phyloP scores from a whole-genome alignment of 768 basidiomycete genomes.

The Erythrobasidium yunnanense region DNA sequence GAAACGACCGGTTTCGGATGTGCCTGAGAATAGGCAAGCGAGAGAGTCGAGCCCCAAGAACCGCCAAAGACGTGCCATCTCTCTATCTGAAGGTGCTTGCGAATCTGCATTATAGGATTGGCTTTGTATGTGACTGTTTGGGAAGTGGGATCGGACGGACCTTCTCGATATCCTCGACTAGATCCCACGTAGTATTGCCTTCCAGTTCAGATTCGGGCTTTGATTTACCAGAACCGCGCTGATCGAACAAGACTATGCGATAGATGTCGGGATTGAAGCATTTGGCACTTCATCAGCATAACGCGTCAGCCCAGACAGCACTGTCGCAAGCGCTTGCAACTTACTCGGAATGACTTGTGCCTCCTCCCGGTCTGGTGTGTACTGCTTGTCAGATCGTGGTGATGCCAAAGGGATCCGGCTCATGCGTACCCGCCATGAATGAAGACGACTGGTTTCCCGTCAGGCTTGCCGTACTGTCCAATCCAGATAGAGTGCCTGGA shows the following conservation, averaged over 20 bases:
- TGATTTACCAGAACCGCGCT: slow-evolving; percentile 77
- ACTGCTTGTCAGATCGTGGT: not conserved
- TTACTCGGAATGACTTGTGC: slow-evolving; percentile 14
- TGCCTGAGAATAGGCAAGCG: slow-evolving; percentile 55
- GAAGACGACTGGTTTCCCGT: slow-evolving; percentile 34
- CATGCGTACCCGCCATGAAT: slow-evolving; percentile 35
- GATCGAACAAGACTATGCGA: slow-evolving; percentile 70
- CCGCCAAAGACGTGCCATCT: slow-evolving; percentile 85
- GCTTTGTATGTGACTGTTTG: not conserved
- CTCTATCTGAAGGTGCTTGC: slow-evolving; percentile 62
- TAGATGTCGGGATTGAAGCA: slow-evolving; percentile 31
- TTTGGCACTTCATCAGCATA: slow-evolving; percentile 10
- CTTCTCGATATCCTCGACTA: slow-evolving; percentile 79
- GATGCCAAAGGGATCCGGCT: not conserved
- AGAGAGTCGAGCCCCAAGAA: slow-evolving; percentile 65
- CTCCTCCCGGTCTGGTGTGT: slow-evolving; percentile 28
- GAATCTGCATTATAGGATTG: slow-evolving; percentile 32
- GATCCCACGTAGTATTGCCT: slow-evolving; percentile 88
- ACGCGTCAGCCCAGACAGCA: not conserved
- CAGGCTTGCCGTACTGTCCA: slow-evolving; percentile 33
- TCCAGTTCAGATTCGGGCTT: slow-evolving; percentile 67
- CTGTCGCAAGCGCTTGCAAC: not conserved
- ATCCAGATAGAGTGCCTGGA: slow-evolving; percentile 30
- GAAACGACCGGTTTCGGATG: slow-evolving; percentile 72
- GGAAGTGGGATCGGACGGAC: slow-evolving; percentile 41